Evolutionary conservation across 202 grass and related monocot species (phyloP).

Genomic region (Eragrostis tef): DNA sequence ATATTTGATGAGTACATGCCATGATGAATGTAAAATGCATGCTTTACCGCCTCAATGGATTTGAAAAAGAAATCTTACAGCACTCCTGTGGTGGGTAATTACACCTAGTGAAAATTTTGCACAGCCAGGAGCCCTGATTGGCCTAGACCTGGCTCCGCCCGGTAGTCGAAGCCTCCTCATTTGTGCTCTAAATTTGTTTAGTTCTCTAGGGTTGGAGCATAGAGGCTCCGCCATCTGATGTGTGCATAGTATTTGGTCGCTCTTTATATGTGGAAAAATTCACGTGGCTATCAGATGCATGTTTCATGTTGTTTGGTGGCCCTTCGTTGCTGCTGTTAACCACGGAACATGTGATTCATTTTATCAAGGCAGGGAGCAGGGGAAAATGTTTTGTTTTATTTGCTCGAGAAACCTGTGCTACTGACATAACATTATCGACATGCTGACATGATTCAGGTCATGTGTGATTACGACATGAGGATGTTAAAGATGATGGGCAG

Average conservation of each 20-base stretch:
- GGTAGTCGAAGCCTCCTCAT: background rate
- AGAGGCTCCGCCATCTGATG: background rate
- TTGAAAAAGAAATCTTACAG: background rate
- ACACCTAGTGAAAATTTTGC: no score
- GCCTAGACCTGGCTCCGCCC: no score
- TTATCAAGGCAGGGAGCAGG: background rate
- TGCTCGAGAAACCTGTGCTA: background rate
- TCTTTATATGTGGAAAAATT: background rate
- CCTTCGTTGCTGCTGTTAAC: background rate
- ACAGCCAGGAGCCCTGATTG: no score
- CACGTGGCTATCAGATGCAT: background rate
- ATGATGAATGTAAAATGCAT: background rate
- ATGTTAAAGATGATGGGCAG: background rate
- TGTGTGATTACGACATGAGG: background rate
- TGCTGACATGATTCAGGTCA: constrained; percentile 9
- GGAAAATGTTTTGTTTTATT: background rate
- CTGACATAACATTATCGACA: background rate
- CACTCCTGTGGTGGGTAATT: background rate
- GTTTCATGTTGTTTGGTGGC: background rate
- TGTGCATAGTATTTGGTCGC: background rate
- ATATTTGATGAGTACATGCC: constrained; percentile 1
- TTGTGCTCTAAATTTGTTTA: constrained; percentile 4
- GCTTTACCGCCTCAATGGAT: background rate
- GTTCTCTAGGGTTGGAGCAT: background rate
- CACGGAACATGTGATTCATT: constrained; percentile 2